These are phyloP conservation scores for Aspergillus coremiiformis DNA, from an alignment of 495 filamentous ascomycete species.

Conservation along the genomic window DNA sequence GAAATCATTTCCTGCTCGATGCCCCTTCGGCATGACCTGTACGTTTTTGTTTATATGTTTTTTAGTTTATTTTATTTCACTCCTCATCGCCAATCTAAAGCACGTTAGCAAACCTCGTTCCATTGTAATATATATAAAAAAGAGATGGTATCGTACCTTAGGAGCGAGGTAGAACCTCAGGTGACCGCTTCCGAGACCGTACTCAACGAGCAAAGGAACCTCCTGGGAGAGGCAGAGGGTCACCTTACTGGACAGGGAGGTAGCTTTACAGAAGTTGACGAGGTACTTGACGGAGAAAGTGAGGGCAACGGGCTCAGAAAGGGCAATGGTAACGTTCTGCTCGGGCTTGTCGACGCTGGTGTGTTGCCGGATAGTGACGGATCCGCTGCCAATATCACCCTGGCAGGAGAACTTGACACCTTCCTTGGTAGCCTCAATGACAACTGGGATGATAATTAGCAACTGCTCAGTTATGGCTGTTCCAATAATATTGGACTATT, in stretches of 20 bases:
- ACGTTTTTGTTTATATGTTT: conserved; percentile 19
- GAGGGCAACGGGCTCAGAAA: conserved; percentile 86
- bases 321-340: conserved; percentile 76
- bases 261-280: conserved; percentile 99
- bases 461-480: neutral
- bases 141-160: conserved; percentile 60
- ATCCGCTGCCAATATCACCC: conserved; percentile 92
- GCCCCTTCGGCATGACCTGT: conserved; percentile 28
- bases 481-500: neutral
- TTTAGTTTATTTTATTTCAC: conserved; percentile 37
- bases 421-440: conserved; percentile 95
- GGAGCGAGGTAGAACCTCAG: conserved; percentile 96
- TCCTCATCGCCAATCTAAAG: conserved; percentile 85
- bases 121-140: neutral
- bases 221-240: conserved; percentile 91
- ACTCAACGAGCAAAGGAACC: conserved; percentile 93
- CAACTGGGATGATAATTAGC: conserved; percentile 47
- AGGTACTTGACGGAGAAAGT: conserved; percentile 99
- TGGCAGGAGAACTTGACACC: conserved; percentile 91
- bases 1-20: conserved; percentile 23
- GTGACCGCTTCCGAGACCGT: conserved; percentile 77
- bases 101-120: conserved; percentile 5
- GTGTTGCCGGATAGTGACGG: conserved; percentile 85
- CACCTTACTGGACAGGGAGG: conserved; percentile 71
- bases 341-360: conserved; percentile 87